Conservation (phyloP, 2,329 filamentous ascomycete genomes). For the Fusarium gaditjirri region DNA sequence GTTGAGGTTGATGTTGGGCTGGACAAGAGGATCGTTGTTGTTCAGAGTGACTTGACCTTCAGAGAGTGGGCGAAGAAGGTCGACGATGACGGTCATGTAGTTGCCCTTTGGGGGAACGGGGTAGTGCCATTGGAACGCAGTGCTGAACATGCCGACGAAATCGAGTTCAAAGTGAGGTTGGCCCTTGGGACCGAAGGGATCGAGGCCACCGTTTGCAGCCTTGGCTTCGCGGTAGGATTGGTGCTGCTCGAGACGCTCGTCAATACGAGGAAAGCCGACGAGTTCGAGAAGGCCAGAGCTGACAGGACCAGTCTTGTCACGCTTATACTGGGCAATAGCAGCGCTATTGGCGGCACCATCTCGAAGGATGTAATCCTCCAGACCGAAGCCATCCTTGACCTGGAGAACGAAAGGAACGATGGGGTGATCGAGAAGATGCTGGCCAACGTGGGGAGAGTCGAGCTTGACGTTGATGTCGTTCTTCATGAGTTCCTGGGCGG, state of each 20-base stretch:
- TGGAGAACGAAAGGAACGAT: slow-evolving; percentile 54
- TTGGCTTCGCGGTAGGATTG: slow-evolving; percentile 58
- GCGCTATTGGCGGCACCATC: slow-evolving; percentile 27
- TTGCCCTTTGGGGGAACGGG: slow-evolving; percentile 55
- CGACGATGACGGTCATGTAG: slow-evolving; percentile 67
- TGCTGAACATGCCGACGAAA: slow-evolving; percentile 68
- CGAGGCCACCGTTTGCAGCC: slow-evolving; percentile 55
- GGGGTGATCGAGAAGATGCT: slow-evolving; percentile 71
- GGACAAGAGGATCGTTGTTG: slow-evolving; percentile 65
- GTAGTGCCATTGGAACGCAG: slow-evolving; percentile 61
- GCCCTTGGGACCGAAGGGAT: slow-evolving; percentile 66
- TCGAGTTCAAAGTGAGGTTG: slow-evolving; percentile 72
- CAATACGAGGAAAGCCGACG: slow-evolving; percentile 67
- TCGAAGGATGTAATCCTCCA: slow-evolving; percentile 56
- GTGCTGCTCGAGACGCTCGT: slow-evolving; percentile 61
- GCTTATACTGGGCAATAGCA: slow-evolving; percentile 35
- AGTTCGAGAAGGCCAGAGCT: slow-evolving; percentile 59
- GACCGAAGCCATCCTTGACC: slow-evolving; percentile 53
- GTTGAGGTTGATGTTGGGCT: slow-evolving; percentile 69
- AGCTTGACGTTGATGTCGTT: slow-evolving; percentile 65
- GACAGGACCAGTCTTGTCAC: slow-evolving; percentile 52
- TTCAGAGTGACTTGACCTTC: slow-evolving; percentile 66
- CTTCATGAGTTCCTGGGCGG: slow-evolving; percentile 60
- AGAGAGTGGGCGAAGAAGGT: slow-evolving; percentile 55
- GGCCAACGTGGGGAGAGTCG: slow-evolving; percentile 70